These are phyloP conservation scores for Besnoitia besnoiti DNA, from an alignment of 169 alveolate species.

Conservation along the genomic window DNA sequence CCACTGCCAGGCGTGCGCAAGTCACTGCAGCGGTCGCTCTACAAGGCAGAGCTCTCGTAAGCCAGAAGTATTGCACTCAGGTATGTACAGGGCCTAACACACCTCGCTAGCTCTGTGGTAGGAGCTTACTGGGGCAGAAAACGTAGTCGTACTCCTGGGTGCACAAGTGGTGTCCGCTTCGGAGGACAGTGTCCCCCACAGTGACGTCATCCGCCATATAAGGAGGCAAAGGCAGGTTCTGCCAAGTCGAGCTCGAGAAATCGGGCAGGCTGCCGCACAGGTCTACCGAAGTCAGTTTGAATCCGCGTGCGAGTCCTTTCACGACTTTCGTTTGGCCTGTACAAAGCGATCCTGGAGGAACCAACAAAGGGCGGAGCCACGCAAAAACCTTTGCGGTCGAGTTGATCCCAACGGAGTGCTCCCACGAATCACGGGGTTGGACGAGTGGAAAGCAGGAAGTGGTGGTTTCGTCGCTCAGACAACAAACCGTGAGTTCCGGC, in stretches of 20 bases:
- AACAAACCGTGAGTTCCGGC: too few relatives aligned
- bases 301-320: background rate
- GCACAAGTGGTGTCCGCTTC: slow-evolving; percentile 5
- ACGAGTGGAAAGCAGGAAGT: too few relatives aligned
- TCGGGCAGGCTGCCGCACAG: background rate
- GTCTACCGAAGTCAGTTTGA: background rate
- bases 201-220: slow-evolving; percentile 7
- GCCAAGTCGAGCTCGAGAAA: background rate
- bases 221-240: slow-evolving; percentile 23
- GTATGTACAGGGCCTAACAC: too few relatives aligned
- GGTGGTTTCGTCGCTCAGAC: too few relatives aligned
- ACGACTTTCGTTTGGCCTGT: background rate
- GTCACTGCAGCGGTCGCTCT: too few relatives aligned
- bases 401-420: too few relatives aligned
- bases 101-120: too few relatives aligned
- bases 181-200: background rate
- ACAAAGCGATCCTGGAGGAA: background rate
- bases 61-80: too few relatives aligned
- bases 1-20: too few relatives aligned
- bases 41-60: too few relatives aligned
- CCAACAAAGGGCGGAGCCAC: background rate
- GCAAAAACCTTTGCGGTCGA: too few relatives aligned
- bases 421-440: too few relatives aligned
- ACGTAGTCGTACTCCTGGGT: background rate
- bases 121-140: slow-evolving; percentile 18